A percentile compares a stretch with the other conserved stretches of the same genome.
These are phyloP conservation scores for Corylus americana DNA, from an alignment of 306 rosid species.

Conservation along the genomic window DNA sequence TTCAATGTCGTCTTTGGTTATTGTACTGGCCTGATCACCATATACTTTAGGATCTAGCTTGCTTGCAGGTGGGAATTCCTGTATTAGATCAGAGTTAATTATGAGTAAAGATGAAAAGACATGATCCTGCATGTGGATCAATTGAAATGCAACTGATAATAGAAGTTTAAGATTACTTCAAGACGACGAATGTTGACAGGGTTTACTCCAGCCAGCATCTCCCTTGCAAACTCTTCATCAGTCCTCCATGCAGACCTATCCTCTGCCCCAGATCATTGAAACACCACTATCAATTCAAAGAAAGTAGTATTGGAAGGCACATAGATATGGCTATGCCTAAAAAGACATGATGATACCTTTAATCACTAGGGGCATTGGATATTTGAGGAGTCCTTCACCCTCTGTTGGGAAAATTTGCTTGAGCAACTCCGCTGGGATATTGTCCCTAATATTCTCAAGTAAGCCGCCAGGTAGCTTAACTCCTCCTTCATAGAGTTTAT, in stretches of 20 bases:
- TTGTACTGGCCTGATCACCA: conserved; percentile 72
- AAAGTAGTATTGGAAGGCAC: not conserved
- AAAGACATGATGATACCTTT: conserved; percentile 42
- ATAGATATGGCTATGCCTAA: not conserved
- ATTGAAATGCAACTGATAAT: not conserved
- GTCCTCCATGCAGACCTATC: conserved; percentile 76
- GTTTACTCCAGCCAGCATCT: conserved; percentile 84
- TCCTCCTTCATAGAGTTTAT: conserved; percentile 74
- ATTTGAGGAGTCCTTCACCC: conserved; percentile 59
- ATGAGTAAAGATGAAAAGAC: not conserved
- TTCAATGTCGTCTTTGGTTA: conserved; percentile 51
- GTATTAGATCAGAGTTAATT: conserved; percentile 27
- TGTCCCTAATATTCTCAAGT: conserved; percentile 45
- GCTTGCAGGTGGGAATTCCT: conserved; percentile 80
- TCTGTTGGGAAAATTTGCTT: conserved; percentile 70
- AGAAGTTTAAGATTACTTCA: conserved; percentile 44
- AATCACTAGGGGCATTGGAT: conserved; percentile 77
- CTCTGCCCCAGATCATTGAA: conserved; percentile 51
- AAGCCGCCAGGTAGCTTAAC: conserved; percentile 50
- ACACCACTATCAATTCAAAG: conserved; percentile 9
- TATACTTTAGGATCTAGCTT: conserved; percentile 53
- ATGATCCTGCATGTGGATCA: not conserved
- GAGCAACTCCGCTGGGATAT: conserved; percentile 54
- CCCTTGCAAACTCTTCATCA: conserved; percentile 87
- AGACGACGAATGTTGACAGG: conserved; percentile 65